Conservation (phyloP, 2,329 filamentous ascomycete genomes). For the Cercospora sojina region DNA sequence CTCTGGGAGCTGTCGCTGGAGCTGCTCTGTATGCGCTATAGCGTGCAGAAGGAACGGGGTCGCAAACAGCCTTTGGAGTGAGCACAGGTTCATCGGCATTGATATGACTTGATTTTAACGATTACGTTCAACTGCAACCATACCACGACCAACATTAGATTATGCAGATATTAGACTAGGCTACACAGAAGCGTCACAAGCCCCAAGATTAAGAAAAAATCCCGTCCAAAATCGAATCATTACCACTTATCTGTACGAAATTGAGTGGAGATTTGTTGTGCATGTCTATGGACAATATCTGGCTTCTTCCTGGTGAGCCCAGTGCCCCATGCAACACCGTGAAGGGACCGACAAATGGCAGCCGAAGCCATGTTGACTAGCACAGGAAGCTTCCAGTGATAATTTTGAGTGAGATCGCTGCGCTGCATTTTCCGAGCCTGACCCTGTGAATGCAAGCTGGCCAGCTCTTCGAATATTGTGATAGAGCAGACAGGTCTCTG, state of each 20-base stretch:
- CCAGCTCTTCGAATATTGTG: neutral
- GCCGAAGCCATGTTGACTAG: neutral
- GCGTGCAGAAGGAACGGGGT: neutral
- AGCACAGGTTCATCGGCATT: neutral
- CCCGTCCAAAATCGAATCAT: neutral
- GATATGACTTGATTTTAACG: too few relatives aligned
- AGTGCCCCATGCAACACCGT: neutral
- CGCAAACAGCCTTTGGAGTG: neutral
- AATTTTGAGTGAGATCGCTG: neutral
- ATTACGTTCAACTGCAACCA: neutral
- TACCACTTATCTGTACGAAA: neutral
- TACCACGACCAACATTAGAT: neutral
- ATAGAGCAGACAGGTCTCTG: neutral
- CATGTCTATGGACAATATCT: neutral
- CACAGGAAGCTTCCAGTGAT: neutral
- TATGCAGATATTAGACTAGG: neutral
- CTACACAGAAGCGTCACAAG: neutral
- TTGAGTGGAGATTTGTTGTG: neutral
- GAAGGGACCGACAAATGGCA: neutral
- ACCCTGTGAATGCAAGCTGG: neutral
- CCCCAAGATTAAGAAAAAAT: neutral
- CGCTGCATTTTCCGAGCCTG: neutral
- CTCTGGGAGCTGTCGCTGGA: conserved; percentile 16
- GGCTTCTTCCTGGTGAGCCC: neutral
- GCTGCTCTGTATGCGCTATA: conserved; percentile 11